Base-by-base conservation (phyloP, 208 protist species). In the Trypanosoma conorhini region DNA sequence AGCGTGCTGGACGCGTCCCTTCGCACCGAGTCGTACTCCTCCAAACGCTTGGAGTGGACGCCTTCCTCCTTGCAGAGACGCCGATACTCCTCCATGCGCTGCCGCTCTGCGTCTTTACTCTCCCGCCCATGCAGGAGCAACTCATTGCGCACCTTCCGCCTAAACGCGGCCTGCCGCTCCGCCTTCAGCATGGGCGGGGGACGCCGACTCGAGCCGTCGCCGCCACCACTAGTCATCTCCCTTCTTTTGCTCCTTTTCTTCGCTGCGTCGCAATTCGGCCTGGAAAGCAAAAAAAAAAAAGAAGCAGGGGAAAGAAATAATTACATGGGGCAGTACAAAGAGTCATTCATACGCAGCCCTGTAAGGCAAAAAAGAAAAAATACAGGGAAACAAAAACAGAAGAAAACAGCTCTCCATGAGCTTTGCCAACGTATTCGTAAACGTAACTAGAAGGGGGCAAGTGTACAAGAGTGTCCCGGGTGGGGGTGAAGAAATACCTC, bases 41-140 rank as follows among this genome's bases (percentile, higher is more conserved):
- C 81, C 1, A 96, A 69, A 0, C 92, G 92, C 60, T 86, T 82
- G 0, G 92, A 96, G 19, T 85, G 62, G 50, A 96, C 87, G 46
- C 92, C 92, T 67, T 96, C 88, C 22, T 84, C 77, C 40, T 85
- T 76, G 59, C 92, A 96, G 24, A 96, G 80, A 26, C 83, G 81
- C 19, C 92, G 89, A 72, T 95, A 96, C 40, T 87, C 88, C 82
- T 96, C 88, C 92, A 96, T 96, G 21, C 92, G 79, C 0, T 75
- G 81, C 1, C 87, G 74, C 77, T 96, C 88, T 22, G 73, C 82
- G 55, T 96, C 92, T 70, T 90, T 94, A 55, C 82, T 62, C 24
- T 87, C 80, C 10, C 87, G 79, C 0, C 89, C 89, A 22, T 92
- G 79, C 4, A 83, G 74, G 0, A 96, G 68, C 24, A 83, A 76